phyloP scores from a whole-genome alignment of 148 eudicot species.

The Vaccinium vitisidaea region DNA sequence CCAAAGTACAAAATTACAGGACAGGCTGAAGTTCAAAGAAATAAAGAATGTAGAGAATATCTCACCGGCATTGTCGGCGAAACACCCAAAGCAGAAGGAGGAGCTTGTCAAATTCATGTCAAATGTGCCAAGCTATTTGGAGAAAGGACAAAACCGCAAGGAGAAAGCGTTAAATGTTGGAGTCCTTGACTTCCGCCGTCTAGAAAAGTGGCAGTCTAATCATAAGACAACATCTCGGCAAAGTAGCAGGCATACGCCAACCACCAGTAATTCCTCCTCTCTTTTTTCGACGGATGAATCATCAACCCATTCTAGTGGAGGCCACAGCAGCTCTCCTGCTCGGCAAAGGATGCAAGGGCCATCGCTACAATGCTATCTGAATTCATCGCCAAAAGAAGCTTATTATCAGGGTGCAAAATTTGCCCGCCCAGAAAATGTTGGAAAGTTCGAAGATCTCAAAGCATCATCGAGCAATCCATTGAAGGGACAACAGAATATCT shows the following conservation, averaged over 20 bases:
- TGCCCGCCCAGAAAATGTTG: constrained; percentile 9
- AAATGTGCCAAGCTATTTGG: constrained; percentile 69
- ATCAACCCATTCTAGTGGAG: constrained; percentile 48
- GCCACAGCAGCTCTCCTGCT: constrained; percentile 48
- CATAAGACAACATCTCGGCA: constrained; percentile 28
- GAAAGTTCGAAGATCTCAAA: constrained; percentile 25
- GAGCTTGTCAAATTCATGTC: constrained; percentile 87
- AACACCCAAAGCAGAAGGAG: constrained; percentile 42
- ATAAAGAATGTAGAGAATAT: constrained; percentile 31
- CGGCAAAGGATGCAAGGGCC: constrained; percentile 31
- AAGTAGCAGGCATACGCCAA: constrained; percentile 36
- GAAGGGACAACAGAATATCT: constrained; percentile 33
- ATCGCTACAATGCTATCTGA: constrained; percentile 35
- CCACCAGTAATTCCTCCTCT: constrained; percentile 54
- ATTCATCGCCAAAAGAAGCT: constrained; percentile 30
- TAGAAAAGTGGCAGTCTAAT: constrained; percentile 70
- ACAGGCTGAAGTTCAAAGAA: constrained; percentile 46
- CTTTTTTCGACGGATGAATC: constrained; percentile 57
- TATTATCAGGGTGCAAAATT: constrained; percentile 27
- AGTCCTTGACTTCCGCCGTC: constrained; percentile 71
- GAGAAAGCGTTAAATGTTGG: constrained; percentile 78
- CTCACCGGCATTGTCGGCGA: constrained; percentile 30
- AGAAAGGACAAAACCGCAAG: constrained; percentile 48
- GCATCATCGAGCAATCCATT: constrained; percentile 23
- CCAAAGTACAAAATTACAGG: constrained; percentile 45